Evolutionary conservation across 2,329 filamentous ascomycete genomes (phyloP).

Genomic region (Sclerotinia trifoliorum): DNA sequence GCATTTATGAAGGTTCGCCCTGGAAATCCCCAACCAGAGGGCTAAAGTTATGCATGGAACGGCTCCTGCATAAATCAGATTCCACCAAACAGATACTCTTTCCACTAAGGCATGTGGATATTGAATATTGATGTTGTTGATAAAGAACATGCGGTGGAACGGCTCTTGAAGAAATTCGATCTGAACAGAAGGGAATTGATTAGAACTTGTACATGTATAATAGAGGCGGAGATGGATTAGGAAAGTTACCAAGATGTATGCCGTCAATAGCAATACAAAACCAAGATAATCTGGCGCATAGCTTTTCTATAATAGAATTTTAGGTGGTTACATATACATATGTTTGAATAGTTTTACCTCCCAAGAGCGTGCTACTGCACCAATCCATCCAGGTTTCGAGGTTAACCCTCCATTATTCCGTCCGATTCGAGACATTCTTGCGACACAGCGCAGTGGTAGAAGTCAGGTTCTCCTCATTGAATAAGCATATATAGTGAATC

Average conservation of each 20-base stretch:
- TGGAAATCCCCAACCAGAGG: constrained; percentile 60
- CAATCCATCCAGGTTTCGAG: constrained; percentile 35
- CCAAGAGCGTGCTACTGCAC: constrained; percentile 40
- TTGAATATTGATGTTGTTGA: constrained; percentile 80
- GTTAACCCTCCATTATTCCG: constrained; percentile 29
- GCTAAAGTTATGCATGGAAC: constrained; percentile 68
- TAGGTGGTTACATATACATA: constrained; percentile 5
- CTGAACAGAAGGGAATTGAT: constrained; percentile 42
- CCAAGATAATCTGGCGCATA: constrained; percentile 89
- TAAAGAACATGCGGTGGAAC: constrained; percentile 91
- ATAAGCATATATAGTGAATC: not conserved
- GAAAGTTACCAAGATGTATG: constrained; percentile 60
- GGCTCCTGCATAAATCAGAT: constrained; percentile 66
- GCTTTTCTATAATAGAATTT: constrained; percentile 56
- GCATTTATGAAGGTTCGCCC: constrained; percentile 70
- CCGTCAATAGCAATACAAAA: constrained; percentile 65
- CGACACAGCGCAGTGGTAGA: constrained; percentile 17
- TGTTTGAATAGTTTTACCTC: constrained; percentile 29
- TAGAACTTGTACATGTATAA: not conserved
- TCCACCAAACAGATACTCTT: constrained; percentile 71
- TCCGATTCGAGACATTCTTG: constrained; percentile 21
- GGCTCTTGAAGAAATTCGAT: constrained; percentile 71
- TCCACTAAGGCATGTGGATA: constrained; percentile 84
- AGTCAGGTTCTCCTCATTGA: constrained; percentile 23
- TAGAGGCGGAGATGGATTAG: not conserved